Percentiles rank a stretch among this genome's conserved stretches.
Conservation (phyloP, 345 rosid genomes). For the Brassica carinata region DNA sequence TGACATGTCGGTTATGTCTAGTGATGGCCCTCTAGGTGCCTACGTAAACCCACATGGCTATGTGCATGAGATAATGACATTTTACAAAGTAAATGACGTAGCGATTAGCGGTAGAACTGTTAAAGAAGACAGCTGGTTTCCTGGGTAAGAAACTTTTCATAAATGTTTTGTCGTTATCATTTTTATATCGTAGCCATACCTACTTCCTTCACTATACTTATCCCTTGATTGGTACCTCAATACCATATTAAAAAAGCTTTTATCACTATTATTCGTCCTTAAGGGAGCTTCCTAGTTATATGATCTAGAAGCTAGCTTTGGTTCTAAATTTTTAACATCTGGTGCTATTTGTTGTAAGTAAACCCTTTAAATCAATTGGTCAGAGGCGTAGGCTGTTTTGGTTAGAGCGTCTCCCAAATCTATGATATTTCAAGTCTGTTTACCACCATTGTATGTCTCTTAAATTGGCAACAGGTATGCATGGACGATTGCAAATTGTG, state of each 20-base stretch:
- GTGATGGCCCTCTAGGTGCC: conserved; percentile 97
- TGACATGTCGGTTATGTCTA: conserved; percentile 97
- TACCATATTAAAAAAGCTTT: background rate
- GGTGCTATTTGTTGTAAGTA: conserved; percentile 6
- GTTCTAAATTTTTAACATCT: background rate
- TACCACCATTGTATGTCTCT: background rate
- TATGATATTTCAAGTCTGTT: background rate
- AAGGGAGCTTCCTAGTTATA: background rate
- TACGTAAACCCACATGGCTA: conserved; percentile 74
- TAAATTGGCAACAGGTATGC: conserved; percentile 65
- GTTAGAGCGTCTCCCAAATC: background rate
- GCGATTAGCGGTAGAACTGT: conserved; percentile 51
- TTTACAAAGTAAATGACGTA: conserved; percentile 66
- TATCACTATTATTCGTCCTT: background rate
- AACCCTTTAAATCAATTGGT: background rate
- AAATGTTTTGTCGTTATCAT: background rate
- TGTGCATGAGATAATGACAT: conserved; percentile 87
- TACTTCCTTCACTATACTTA: background rate
- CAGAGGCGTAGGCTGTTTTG: background rate
- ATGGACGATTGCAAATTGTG: conserved; percentile 69
- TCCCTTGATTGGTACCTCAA: conserved; percentile 11
- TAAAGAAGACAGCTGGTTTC: conserved; percentile 93
- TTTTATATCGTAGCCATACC: background rate
- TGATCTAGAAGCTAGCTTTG: background rate
- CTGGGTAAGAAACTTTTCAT: conserved; percentile 65